These are phyloP conservation scores for Morella rubra DNA, from an alignment of 306 rosid genomes.

Conservation along the genomic window DNA sequence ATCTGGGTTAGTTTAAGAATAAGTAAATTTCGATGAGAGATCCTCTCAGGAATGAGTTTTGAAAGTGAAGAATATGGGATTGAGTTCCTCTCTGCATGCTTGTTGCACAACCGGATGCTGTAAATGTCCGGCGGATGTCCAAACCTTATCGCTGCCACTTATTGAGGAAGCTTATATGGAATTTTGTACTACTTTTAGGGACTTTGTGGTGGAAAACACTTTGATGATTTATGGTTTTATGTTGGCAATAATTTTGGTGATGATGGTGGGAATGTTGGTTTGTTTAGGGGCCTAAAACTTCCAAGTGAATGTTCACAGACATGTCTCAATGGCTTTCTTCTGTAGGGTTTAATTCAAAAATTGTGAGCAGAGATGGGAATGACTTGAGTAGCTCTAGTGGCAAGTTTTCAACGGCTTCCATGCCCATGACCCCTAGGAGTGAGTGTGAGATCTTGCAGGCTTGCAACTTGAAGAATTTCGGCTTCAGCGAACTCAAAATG, in stretches of 20 bases:
- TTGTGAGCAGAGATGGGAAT: conserved; percentile 55
- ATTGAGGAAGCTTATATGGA: background rate
- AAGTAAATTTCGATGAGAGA: background rate
- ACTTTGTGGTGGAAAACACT: conserved; percentile 6
- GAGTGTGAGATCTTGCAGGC: conserved; percentile 81
- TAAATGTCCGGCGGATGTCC: background rate
- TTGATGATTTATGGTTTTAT: conserved; percentile 13
- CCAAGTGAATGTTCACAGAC: conserved; percentile 20
- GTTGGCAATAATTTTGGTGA: conserved; percentile 13
- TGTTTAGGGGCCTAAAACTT: conserved; percentile 20
- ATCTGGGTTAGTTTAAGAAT: background rate
- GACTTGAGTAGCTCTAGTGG: conserved; percentile 47
- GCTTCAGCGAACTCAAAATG: conserved; percentile 60
- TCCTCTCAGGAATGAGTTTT: background rate
- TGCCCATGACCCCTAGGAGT: conserved; percentile 63
- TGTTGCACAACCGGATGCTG: background rate
- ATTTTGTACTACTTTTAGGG: background rate
- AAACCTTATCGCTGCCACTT: background rate
- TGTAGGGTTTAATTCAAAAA: conserved; percentile 64
- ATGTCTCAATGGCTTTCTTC: conserved; percentile 29
- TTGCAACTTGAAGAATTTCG: conserved; percentile 66
- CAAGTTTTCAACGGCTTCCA: conserved; percentile 60
- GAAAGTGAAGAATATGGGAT: background rate
- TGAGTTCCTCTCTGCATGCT: background rate
- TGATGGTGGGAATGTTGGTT: conserved; percentile 1